A percentile compares a stretch with the other conserved stretches of the same genome.
Evolutionary conservation across 768 basidiomycete genomes (phyloP).

Genomic region (Gautieria morchelliformis): DNA sequence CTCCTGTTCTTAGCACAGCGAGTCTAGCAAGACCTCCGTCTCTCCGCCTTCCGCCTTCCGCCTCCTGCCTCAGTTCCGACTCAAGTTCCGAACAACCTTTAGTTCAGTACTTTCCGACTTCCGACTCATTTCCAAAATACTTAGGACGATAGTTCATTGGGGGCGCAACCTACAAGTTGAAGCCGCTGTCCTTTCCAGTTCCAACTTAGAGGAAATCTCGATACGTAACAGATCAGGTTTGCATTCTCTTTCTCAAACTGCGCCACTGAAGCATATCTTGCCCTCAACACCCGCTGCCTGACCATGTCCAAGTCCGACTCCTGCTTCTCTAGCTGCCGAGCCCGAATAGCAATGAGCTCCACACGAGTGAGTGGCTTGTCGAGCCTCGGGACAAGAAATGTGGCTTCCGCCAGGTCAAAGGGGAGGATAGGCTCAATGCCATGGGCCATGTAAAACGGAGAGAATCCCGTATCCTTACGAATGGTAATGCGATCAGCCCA

Average conservation of each 20-base stretch:
- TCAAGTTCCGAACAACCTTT: too few species aligned
- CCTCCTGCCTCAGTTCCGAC: too few species aligned
- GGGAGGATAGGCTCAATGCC: constrained; percentile 24
- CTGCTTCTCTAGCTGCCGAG: constrained; percentile 9
- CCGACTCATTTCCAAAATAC: too few species aligned
- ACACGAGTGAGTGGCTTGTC: constrained; percentile 6
- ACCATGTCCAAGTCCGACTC: not conserved
- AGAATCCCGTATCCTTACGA: constrained; percentile 17
- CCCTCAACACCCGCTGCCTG: not conserved
- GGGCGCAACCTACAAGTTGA: too few species aligned
- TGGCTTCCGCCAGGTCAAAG: constrained; percentile 25
- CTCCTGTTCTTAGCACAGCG: too few species aligned
- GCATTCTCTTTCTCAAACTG: constrained; percentile 3
- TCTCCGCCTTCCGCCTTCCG: too few species aligned
- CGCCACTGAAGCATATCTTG: not conserved
- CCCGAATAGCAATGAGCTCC: constrained; percentile 10
- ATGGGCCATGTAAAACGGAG: constrained; percentile 22
- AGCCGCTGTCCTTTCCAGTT: too few species aligned
- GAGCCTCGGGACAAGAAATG: constrained; percentile 15
- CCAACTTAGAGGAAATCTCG: too few species aligned
- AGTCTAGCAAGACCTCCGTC: too few species aligned
- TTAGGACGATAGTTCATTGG: too few species aligned
- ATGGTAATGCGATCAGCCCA: constrained; percentile 21
- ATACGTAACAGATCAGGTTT: too few species aligned
- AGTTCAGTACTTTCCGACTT: too few species aligned